phyloP scores from a whole-genome alignment of 2,329 filamentous ascomycete species.

The Pseudocercospora fijiensis region DNA sequence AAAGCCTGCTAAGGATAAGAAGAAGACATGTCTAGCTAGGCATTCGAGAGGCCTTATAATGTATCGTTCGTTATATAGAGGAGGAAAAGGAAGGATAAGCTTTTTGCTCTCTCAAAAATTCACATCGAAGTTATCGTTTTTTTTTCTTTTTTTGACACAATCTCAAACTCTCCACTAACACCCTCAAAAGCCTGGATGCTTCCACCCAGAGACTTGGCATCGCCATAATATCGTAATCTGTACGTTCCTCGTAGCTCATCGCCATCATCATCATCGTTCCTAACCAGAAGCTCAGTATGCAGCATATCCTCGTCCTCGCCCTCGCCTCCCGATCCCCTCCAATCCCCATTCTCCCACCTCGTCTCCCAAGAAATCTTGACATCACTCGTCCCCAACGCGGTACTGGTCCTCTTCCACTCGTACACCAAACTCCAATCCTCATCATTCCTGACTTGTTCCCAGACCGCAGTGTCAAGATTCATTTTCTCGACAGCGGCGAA shows the following conservation, averaged over 20 bases:
- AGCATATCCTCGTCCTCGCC: slow-evolving; percentile 1
- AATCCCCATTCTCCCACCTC: slow-evolving; percentile 48
- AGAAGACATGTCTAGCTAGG: too few species aligned
- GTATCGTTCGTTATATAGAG: too few species aligned
- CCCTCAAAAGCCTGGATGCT: slow-evolving; percentile 68
- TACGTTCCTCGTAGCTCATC: slow-evolving; percentile 60
- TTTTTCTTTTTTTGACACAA: slow-evolving; percentile 28
- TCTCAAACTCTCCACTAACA: slow-evolving; percentile 56
- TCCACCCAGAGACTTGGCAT: slow-evolving; percentile 67
- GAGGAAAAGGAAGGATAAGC: too few species aligned
- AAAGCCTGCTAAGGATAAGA: too few species aligned
- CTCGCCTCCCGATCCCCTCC: slow-evolving; percentile 34
- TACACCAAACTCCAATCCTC: slow-evolving; percentile 81
- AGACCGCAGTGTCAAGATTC: slow-evolving; percentile 48
- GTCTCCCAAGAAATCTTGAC: slow-evolving; percentile 81
- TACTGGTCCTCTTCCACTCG: slow-evolving; percentile 72
- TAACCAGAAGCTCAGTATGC: slow-evolving; percentile 32
- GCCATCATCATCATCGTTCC: slow-evolving; percentile 35
- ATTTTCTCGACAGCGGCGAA: slow-evolving; percentile 73
- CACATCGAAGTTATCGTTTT: too few species aligned
- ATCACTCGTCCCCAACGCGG: slow-evolving; percentile 70
- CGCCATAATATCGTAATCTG: slow-evolving; percentile 78
- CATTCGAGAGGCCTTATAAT: too few species aligned
- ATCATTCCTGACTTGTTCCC: slow-evolving; percentile 70
- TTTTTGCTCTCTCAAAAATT: too few species aligned